A percentile compares a stretch with the other conserved stretches of the same genome.
phyloP scores from a whole-genome alignment of 306 rosid genomes.

The apple (Malus domestica) region ASM211411v1 NC_041792.1:20952907-20953406 shows the following conservation, averaged over 20 bases:
- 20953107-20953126: conserved; percentile 72
- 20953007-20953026: conserved; percentile 62
- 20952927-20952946: conserved; percentile 68
- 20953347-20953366: conserved; percentile 88
- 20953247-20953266: background rate
- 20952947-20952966: conserved; percentile 60
- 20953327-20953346: conserved; percentile 69
- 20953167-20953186: background rate
- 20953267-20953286: background rate
- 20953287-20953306: background rate
- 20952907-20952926: conserved; percentile 50
- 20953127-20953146: conserved; percentile 72
- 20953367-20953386: conserved; percentile 86
- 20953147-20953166: conserved; percentile 47
- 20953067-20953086: background rate
- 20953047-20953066: background rate
- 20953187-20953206: background rate
- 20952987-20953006: conserved; percentile 77
- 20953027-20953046: background rate
- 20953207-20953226: background rate
- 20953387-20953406: conserved; percentile 78
- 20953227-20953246: fast-evolving
- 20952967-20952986: conserved; percentile 70
- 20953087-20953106: background rate
- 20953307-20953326: conserved; percentile 48